A percentile compares a stretch with the other conserved stretches of the same genome.
These are phyloP conservation scores for Peniophora sp. DNA, from an alignment of 1,284 basidiomycete genomes.

Conservation along the genomic window DNA sequence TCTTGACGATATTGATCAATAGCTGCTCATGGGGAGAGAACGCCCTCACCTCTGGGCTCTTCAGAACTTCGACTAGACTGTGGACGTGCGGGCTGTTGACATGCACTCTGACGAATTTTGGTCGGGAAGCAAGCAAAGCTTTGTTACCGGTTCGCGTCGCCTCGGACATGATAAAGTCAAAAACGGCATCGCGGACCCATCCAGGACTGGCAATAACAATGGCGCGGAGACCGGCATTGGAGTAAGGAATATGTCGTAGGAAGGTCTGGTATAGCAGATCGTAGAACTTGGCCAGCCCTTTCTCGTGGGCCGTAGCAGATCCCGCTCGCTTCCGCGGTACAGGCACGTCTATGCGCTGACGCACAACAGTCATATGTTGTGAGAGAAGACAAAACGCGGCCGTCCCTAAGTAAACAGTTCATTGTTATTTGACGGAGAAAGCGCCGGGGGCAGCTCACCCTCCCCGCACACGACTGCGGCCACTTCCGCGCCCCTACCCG, in stretches of 20 bases:
- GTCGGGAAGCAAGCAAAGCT: slow-evolving; percentile 59
- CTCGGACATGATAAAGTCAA: slow-evolving; percentile 80
- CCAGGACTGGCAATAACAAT: slow-evolving; percentile 97
- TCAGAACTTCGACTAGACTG: slow-evolving; percentile 88
- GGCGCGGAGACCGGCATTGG: slow-evolving; percentile 66
- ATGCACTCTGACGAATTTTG: slow-evolving; percentile 90
- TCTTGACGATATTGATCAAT: slow-evolving; percentile 27
- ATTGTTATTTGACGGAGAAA: neutral
- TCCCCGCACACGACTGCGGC: slow-evolving; percentile 96
- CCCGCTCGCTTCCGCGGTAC: slow-evolving; percentile 89
- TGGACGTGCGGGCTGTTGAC: slow-evolving; percentile 93
- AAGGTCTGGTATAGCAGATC: slow-evolving; percentile 83
- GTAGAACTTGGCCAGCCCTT: slow-evolving; percentile 80
- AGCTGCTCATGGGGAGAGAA: slow-evolving; percentile 6
- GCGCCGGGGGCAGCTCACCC: slow-evolving; percentile 29
- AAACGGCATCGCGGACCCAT: slow-evolving; percentile 88
- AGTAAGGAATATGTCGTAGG: slow-evolving; percentile 83
- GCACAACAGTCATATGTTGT: slow-evolving; percentile 93
- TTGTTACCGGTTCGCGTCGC: slow-evolving; percentile 83
- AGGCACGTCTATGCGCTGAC: slow-evolving; percentile 85
- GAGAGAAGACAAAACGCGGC: slow-evolving; percentile 93
- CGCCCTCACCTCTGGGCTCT: slow-evolving; percentile 78
- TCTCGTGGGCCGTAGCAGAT: slow-evolving; percentile 78
- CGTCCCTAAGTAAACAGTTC: slow-evolving; percentile 44
- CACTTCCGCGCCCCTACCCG: slow-evolving; percentile 93